Evolutionary conservation across 2,329 filamentous ascomycete genomes (phyloP), one percentile per base, ranked within the genome.

Genomic region (Colletotrichum falcatum): DNA sequence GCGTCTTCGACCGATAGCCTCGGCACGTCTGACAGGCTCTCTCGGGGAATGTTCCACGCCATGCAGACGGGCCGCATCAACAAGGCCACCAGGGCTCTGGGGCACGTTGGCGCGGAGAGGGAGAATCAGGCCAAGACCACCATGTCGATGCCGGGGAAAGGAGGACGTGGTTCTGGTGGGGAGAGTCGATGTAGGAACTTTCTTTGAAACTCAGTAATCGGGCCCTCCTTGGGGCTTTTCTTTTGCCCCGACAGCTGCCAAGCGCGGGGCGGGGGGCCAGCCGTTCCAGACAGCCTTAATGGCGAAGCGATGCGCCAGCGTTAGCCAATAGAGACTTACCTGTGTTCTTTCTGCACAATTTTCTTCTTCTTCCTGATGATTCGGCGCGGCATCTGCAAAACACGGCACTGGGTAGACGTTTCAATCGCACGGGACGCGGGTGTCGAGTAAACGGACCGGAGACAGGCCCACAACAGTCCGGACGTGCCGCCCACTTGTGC

Each of bases 321-420:
- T 53, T 49, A 33, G 59, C 51, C 58, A 70, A 67, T 62, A 62
- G 67, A 66, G 63, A 67, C 49, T 62, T 62, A 70, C 53, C 58
- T 58, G 49, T 61, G 55, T 70, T 67, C 44, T 61, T 65, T 70
- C 42, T 62, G 58, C 51, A 54, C 46, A 35, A 16, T 30, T 14
- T n/a, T 23, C 23, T 54, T 46, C n/a, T 11, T 54, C 20, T n/a
- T 54, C 20, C 12, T n/a, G 20, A 26, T 35, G 18, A 7, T 35
- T 23, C 11, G 11, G 20, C 35, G 51, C 20, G 51, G 12, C 30
- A 23, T 20, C 9, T n/a, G 11, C 5, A 16, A n/a, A 4, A 11
- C 9, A 18, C 20, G 23, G 30, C 51, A 35, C 16, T 5, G 12
- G 9, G 2, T 16, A 1, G 30, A 1, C 8, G 12, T 54, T 35